Base-by-base conservation (phyloP, 176 grass and related monocot species). In the Leersia perrieri region DNA sequence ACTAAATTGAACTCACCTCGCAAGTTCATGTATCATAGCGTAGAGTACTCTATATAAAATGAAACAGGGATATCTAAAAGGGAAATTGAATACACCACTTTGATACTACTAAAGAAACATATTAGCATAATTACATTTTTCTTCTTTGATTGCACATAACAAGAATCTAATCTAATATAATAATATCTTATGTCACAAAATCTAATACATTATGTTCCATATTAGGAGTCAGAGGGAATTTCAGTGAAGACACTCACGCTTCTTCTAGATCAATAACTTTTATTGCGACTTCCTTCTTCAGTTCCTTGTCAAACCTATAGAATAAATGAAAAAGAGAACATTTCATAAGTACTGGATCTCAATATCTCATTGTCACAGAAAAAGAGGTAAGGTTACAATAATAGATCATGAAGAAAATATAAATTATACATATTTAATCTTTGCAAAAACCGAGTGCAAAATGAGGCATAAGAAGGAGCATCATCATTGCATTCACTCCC, bases 221-320 rank as follows among this genome's bases (percentile, higher is more conserved):
- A 72, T 40, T 67, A 66, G 35, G 42, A 60, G 7, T 72, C 38
- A 77, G 75, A 58, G 18, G 71, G 12, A 71, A 76, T 34, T 76
- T 66, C 35, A 72, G 67, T 70, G 68, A 58, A 72, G 61, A 25
- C 75, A 89, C 95, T 89, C 83, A 98, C 96, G 92, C 92, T 93
- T 98, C 96, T 88, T 98, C 96, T 28, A 98, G 76, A 89, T 98
- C 96, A 72, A 98, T 98, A 71, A 95, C 96, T 89, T 98, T 98
- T 72, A 98, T 98, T 75, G 96, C 96, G 70, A 95, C 96, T 66
- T 95, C 96, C 66, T 93, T 98, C 61, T 87, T 88, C 68, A 95
- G 18, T 77, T 95, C 96, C 76, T 91, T 95, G 79, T 98, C 96
- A 86, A 93, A 95, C 86, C 96, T 98, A 88, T 72, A 58, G 68